Evolutionary conservation across 805 yeast species (phyloP), one percentile per base, ranked within the genome.

Genomic region (Torulaspora delbrueckii): DNA sequence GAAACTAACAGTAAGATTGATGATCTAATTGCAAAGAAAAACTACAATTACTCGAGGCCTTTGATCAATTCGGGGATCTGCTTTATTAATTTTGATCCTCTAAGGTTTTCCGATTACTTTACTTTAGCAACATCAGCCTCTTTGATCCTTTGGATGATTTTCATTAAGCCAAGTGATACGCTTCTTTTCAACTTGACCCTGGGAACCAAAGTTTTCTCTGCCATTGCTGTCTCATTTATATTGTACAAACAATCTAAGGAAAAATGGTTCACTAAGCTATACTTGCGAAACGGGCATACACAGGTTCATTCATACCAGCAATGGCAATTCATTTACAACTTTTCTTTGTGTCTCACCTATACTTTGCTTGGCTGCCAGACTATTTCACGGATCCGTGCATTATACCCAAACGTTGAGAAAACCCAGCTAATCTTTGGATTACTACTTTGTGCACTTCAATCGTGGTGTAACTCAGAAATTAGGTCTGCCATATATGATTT

Each of bases 401-500:
- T 43, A 3, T 41, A 41, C n/a, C 44, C 47, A 4, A 59, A 53
- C 7, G 57, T 61, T 26, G 51, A 48, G 13, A 57, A 56, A 44
- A 66, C 70, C 43, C 68, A 73, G 50, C 53, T 76, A n/a, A 81
- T 83, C 43, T 57, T 82, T 38, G 91, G 91, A 8, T 49, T 66
- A 1, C 61, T 78, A 47, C 68, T 84, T 28, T 68, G 82, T 12
- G 54, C 73, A 6, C 69, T 86, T 24, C 95, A 86, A 56, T 60
- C 75, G 13, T 80, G 87, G 84, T 82, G 87, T 28, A 79, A 84
- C 53, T 56, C 72, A 19, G 84, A 87, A 25, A 84, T 85, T 30
- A 74, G 80, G 52, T 77, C 78, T 36, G 79, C 85, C 40, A 79
- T 86, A 52, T 91, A 91, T 2, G 84, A 83, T 50, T 84, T 82